phyloP scores from a whole-genome alignment of 805 yeast genomes.

The Kluyveromyces nonfermentans region DNA sequence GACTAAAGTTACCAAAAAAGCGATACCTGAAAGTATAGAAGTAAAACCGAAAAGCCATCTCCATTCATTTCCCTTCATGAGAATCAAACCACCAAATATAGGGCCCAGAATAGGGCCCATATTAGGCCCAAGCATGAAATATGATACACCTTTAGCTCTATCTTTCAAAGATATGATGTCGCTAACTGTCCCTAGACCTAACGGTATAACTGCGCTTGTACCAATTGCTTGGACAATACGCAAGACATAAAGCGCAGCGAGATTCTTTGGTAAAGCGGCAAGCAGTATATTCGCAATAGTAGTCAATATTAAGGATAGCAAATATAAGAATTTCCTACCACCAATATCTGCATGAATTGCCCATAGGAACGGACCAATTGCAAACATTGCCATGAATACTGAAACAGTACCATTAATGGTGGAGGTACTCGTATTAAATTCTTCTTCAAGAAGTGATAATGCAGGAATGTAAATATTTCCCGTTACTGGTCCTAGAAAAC shows the following conservation, averaged over 20 bases:
- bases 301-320: constrained; percentile 48
- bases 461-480: constrained; percentile 52
- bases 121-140: constrained; percentile 79
- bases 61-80: constrained; percentile 65
- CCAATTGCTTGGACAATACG: constrained; percentile 72
- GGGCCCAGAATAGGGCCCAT: constrained; percentile 85
- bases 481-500: constrained; percentile 47
- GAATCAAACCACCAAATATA: constrained; percentile 69
- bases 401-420: constrained; percentile 48
- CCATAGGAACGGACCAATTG: constrained; percentile 48
- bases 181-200: constrained; percentile 85
- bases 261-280: constrained; percentile 52
- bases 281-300: constrained; percentile 56
- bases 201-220: constrained; percentile 79
- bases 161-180: constrained; percentile 59
- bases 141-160: constrained; percentile 76
- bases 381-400: constrained; percentile 47
- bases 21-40: constrained; percentile 54
- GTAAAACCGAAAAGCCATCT: constrained; percentile 75
- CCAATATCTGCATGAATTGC: constrained; percentile 47
- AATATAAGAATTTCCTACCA: constrained; percentile 57
- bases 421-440: constrained; percentile 34
- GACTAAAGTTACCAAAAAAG: constrained; percentile 41
- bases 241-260: constrained; percentile 59
- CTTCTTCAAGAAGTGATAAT: constrained; percentile 35